A percentile compares a stretch with the other conserved stretches of the same genome.
Evolutionary conservation across 768 basidiomycete species (phyloP).

Genomic region (Vararia minispora): DNA sequence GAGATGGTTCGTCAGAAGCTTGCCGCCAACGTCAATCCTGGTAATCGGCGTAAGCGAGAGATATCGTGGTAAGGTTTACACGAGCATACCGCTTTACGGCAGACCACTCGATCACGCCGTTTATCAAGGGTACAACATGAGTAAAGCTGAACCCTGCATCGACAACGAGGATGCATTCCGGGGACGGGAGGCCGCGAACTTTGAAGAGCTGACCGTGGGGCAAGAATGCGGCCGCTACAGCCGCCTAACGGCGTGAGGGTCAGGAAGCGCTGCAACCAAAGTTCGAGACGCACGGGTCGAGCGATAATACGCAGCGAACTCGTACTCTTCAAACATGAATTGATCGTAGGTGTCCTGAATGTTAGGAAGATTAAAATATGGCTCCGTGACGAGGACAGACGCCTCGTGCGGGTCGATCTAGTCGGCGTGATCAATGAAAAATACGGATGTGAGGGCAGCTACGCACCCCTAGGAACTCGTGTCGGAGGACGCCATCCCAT

Average conservation of each 20-base stretch:
- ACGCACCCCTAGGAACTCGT: constrained; percentile 53
- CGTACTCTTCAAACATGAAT: constrained; percentile 94
- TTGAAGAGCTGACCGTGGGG: constrained; percentile 66
- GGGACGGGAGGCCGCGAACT: constrained; percentile 32
- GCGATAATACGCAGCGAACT: constrained; percentile 74
- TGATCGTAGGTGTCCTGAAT: constrained; percentile 91
- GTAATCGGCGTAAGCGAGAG: constrained; percentile 10
- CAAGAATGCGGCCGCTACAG: constrained; percentile 66
- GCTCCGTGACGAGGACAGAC: constrained; percentile 82
- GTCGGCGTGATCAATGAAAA: background rate
- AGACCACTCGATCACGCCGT: constrained; percentile 62
- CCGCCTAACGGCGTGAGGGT: constrained; percentile 13
- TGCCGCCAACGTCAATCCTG: constrained; percentile 92
- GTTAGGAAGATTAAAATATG: constrained; percentile 88
- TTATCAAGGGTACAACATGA: constrained; percentile 77
- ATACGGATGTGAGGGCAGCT: constrained; percentile 2
- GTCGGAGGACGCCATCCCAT: constrained; percentile 85
- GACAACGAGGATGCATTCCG: constrained; percentile 75
- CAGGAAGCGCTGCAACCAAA: constrained; percentile 6
- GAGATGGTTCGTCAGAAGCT: constrained; percentile 89
- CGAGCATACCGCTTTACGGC: constrained; percentile 64
- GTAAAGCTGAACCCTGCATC: constrained; percentile 95
- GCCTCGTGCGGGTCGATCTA: constrained; percentile 67
- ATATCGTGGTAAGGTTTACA: background rate
- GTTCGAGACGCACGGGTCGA: constrained; percentile 56